Evolutionary conservation across 1,284 basidiomycete genomes (phyloP).

Genomic region (Malassezia furfur): DNA sequence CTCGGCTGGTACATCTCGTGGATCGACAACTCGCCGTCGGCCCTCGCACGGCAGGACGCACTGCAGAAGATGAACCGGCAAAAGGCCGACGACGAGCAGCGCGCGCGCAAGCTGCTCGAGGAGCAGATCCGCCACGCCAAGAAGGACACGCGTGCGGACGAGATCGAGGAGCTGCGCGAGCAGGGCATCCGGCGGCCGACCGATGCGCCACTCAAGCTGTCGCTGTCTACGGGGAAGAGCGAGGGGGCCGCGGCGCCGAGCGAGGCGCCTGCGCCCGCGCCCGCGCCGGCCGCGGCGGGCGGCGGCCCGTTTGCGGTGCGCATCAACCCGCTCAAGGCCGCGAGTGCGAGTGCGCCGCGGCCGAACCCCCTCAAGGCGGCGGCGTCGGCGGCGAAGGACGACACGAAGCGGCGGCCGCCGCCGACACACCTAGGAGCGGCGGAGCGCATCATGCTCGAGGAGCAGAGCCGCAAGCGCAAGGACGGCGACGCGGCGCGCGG

Average conservation of each 20-base stretch:
- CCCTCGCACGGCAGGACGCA: slow-evolving; percentile 78
- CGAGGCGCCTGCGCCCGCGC: background rate
- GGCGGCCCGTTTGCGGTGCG: slow-evolving; percentile 1
- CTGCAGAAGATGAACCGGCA: slow-evolving; percentile 87
- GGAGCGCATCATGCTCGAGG: slow-evolving; percentile 42
- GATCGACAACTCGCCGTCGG: slow-evolving; percentile 91
- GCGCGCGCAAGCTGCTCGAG: slow-evolving; percentile 75
- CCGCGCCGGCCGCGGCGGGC: background rate
- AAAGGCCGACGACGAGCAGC: slow-evolving; percentile 84
- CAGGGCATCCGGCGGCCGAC: slow-evolving; percentile 22
- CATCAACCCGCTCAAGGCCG: slow-evolving; percentile 15
- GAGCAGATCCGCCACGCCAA: slow-evolving; percentile 87
- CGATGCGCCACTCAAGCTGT: slow-evolving; percentile 27
- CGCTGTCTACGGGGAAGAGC: slow-evolving; percentile 11
- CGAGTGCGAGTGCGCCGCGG: background rate
- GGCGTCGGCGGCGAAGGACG: background rate
- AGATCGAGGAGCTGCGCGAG: slow-evolving; percentile 3
- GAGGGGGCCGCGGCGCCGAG: background rate
- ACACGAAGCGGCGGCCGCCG: slow-evolving; percentile 6
- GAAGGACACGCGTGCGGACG: slow-evolving; percentile 33
- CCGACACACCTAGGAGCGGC: slow-evolving; percentile 32
- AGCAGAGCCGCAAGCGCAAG: slow-evolving; percentile 23
- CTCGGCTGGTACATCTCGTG: slow-evolving; percentile 94
- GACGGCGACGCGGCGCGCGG: slow-evolving; percentile 17
- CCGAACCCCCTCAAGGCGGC: background rate